phyloP scores from a whole-genome alignment of 805 yeast species.

The Yarrowia deformans region DNA sequence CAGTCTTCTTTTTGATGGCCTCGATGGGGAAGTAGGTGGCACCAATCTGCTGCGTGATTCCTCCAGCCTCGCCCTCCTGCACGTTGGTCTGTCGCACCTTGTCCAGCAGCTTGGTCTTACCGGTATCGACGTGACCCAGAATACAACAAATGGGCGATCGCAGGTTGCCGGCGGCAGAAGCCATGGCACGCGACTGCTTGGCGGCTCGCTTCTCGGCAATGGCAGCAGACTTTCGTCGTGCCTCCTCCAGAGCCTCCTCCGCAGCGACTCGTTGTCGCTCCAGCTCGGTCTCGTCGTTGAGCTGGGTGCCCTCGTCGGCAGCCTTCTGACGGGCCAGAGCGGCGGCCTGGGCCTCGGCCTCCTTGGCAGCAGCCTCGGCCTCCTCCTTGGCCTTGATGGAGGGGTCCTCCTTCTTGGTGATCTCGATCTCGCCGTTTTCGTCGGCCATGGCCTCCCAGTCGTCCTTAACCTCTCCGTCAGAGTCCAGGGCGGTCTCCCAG shows the following conservation, averaged over 20 bases:
- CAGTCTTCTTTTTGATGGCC: constrained; percentile 88
- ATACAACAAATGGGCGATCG: constrained; percentile 99
- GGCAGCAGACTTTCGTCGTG: constrained; percentile 52
- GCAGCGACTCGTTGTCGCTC: constrained; percentile 44
- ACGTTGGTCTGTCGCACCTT: constrained; percentile 98
- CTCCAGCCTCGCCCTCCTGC: constrained; percentile 99
- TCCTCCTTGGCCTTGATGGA: constrained; percentile 45
- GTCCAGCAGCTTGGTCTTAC: constrained; percentile 96
- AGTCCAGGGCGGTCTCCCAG: constrained; percentile 75
- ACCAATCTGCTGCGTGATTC: constrained; percentile 99
- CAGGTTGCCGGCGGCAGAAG: constrained; percentile 60
- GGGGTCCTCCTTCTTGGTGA: constrained; percentile 39
- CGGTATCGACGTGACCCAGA: constrained; percentile 99
- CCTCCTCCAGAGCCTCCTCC: constrained; percentile 45
- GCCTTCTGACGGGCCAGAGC: constrained; percentile 47
- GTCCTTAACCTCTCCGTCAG: constrained; percentile 60
- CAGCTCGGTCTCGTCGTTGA: constrained; percentile 48
- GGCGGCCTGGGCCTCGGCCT: constrained; percentile 47
- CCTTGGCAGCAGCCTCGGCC: constrained; percentile 49
- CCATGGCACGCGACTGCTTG: constrained; percentile 51
- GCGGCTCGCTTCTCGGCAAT: constrained; percentile 53
- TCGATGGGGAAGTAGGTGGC: constrained; percentile 99
- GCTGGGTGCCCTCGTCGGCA: constrained; percentile 42
- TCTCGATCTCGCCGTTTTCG: constrained; percentile 42
- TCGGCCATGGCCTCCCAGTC: constrained; percentile 40